Conservation (phyloP, 2,329 filamentous ascomycete species). For the Fusarium buharicum region DNA sequence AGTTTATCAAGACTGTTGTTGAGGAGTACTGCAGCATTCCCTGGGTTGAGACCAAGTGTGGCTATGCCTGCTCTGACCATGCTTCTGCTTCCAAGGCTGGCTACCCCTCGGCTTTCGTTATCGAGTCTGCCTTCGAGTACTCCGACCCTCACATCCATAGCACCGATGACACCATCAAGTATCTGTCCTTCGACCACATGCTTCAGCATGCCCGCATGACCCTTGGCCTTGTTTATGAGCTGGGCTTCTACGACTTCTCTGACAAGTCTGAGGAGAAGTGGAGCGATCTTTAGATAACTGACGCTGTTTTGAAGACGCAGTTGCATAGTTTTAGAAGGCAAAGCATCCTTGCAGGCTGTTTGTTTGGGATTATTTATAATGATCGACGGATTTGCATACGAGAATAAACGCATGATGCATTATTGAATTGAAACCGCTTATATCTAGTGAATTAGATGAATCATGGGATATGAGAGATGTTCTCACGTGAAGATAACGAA, state of each 20-base stretch:
- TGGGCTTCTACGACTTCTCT: slow-evolving; percentile 79
- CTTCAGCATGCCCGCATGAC: slow-evolving; percentile 88
- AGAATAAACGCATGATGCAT: slow-evolving; percentile 12
- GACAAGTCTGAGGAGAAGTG: slow-evolving; percentile 48
- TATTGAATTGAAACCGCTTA: slow-evolving; percentile 3
- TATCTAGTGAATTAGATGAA: neutral
- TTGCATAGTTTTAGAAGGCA: slow-evolving; percentile 1
- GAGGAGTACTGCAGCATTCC: slow-evolving; percentile 88
- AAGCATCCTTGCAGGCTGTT: neutral
- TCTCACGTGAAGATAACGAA: neutral
- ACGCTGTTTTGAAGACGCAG: neutral
- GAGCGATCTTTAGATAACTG: slow-evolving; percentile 50
- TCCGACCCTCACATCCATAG: slow-evolving; percentile 76
- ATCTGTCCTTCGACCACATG: slow-evolving; percentile 88
- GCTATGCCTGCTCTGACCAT: slow-evolving; percentile 84
- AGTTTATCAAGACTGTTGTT: slow-evolving; percentile 91
- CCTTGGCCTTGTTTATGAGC: slow-evolving; percentile 83
- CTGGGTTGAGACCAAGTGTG: slow-evolving; percentile 87
- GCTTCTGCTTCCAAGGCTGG: slow-evolving; percentile 78
- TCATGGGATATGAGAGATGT: neutral
- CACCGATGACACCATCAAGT: slow-evolving; percentile 75
- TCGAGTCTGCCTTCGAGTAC: slow-evolving; percentile 75
- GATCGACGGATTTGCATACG: slow-evolving; percentile 32
- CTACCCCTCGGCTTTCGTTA: slow-evolving; percentile 80
- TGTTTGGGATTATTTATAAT: slow-evolving; percentile 3